Base-by-base conservation (phyloP, 2,329 filamentous ascomycete species). In the Neobulgaria alba region DNA sequence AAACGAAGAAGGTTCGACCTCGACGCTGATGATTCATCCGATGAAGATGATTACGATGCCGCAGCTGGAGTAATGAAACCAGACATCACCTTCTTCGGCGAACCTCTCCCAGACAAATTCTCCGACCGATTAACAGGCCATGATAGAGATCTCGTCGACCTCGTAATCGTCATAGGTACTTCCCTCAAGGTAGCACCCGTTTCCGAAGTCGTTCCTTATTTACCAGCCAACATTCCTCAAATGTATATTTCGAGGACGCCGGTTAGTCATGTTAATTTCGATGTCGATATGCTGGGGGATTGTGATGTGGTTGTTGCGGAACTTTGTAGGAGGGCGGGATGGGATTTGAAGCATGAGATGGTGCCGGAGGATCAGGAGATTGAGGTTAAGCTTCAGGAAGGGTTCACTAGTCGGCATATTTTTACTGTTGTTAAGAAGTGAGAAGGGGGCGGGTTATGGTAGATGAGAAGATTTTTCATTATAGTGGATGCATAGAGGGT, bases 41-140 rank as follows among this genome's bases (percentile, higher is more conserved):
- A 69, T 3, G 73, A 77, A 29, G 73, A 76, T 10, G 73, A 67
- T 15, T 68, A 77, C 41, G 77, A 82, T 29, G 77, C 79, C 2
- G 69, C 73, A 35, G 75, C 79, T 2, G 87, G 85, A 42, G 79
- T 94, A 59, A 94, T 94, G 87, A 95, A 85, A 71, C 92, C 92
- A 7, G 90, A 96, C 65, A 96, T 98, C 58, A 96, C 87, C 34
- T 96, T 98, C 68, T 96, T 96, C 57, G 90, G 90, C 52, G 92
- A 98, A 65, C 73, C 80, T 37, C 79, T 98, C 1, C 89, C 90
- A 0, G 79, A 85, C 53, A 75, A 78, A 51, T 98, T 98, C 63
- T 84, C 83, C 42, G 70, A 77, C 36, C 82, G 89, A 5, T 74
- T 96, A 10, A 78, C 85, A n/a, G 73, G 85, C 45, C 75, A 86